A percentile compares a stretch with the other conserved stretches of the same genome.
Conservation (phyloP, 768 basidiomycete species). For the Pulveroboletus sp. region DNA sequence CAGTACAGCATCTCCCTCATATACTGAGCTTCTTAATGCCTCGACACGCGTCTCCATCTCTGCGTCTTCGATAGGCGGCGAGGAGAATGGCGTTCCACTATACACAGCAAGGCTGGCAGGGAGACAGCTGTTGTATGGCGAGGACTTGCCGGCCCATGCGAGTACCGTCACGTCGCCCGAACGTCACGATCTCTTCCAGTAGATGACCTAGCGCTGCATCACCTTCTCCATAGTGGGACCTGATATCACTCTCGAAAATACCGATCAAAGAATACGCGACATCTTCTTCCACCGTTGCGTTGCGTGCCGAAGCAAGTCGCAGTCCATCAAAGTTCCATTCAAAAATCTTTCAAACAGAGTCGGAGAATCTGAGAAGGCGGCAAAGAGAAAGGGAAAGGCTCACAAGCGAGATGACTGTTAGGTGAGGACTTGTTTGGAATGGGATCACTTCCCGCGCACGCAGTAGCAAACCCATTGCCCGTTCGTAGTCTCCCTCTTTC, state of each 20-base stretch:
- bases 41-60: not conserved
- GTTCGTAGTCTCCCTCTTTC: too few species aligned
- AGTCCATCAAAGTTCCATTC: conserved; percentile 14
- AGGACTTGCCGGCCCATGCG: conserved; percentile 4
- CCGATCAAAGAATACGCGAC: conserved; percentile 10
- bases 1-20: not conserved
- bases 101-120: not conserved
- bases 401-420: too few species aligned
- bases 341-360: conserved; percentile 2
- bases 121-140: conserved; percentile 10
- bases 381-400: too few species aligned
- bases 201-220: conserved; percentile 1
- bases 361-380: too few species aligned
- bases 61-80: not conserved
- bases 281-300: conserved; percentile 1
- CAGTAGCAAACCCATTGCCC: too few species aligned
- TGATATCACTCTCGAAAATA: conserved; percentile 8
- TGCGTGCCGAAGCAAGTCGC: conserved; percentile 7
- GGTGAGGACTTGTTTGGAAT: too few species aligned
- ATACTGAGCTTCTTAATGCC: not conserved
- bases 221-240: conserved; percentile 5
- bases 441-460: too few species aligned
- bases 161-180: conserved; percentile 1
- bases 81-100: too few species aligned
- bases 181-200: conserved; percentile 9